phyloP scores from a whole-genome alignment of 805 yeast species.

The Kluyveromyces starmeri region DNA sequence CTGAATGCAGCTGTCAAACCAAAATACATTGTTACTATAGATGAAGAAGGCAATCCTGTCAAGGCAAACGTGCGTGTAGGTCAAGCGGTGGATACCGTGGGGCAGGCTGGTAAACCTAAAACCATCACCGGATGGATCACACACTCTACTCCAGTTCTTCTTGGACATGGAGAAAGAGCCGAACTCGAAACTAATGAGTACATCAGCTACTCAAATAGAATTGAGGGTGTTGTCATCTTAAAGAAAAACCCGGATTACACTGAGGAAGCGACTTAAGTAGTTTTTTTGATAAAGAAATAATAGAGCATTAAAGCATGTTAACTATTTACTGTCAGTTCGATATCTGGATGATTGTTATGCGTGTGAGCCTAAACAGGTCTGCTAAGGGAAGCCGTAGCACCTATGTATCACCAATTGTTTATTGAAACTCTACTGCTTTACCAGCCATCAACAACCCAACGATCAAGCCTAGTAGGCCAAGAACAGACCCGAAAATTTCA shows the following conservation, averaged over 20 bases:
- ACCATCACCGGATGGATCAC: slow-evolving; percentile 99
- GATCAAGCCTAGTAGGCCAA: slow-evolving; percentile 92
- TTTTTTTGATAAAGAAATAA: too few species aligned
- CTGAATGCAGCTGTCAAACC: slow-evolving; percentile 87
- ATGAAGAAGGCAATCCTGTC: slow-evolving; percentile 81
- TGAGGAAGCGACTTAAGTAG: slow-evolving; percentile 39
- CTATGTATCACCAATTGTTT: too few species aligned
- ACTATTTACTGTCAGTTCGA: too few species aligned
- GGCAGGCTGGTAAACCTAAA: slow-evolving; percentile 98
- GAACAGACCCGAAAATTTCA: slow-evolving; percentile 93
- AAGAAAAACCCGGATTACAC: slow-evolving; percentile 82
- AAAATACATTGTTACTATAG: slow-evolving; percentile 85
- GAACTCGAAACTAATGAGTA: slow-evolving; percentile 89
- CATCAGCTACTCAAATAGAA: slow-evolving; percentile 64
- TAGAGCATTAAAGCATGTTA: too few species aligned
- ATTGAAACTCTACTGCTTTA: slow-evolving; percentile 81
- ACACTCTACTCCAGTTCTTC: slow-evolving; percentile 91
- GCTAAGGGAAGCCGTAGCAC: too few species aligned
- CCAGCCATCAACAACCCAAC: slow-evolving; percentile 97
- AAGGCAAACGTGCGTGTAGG: slow-evolving; percentile 98
- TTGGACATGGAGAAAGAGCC: slow-evolving; percentile 92
- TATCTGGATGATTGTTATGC: too few species aligned
- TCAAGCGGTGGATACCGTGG: slow-evolving; percentile 97
- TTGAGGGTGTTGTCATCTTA: slow-evolving; percentile 91
- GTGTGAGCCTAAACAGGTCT: too few species aligned